Evolutionary conservation across 345 rosid species (phyloP), one percentile per base, ranked within the genome.

Genomic region (Camelina hispida): DNA sequence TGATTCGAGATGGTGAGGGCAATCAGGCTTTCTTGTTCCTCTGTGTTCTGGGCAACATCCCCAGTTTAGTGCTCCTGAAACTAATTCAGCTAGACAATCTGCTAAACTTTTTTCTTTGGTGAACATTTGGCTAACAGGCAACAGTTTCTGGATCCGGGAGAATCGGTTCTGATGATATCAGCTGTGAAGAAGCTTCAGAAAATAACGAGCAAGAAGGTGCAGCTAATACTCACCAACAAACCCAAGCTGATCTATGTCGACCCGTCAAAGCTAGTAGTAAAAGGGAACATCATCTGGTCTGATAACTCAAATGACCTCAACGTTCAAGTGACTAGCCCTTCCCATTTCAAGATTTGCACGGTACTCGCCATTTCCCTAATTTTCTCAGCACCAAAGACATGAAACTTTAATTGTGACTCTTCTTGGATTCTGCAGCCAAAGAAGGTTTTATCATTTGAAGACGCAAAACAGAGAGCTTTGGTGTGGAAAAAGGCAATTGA

Each of bases 401-500:
- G 23, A 43, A 69, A 48, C 50, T 62, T 35, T 4, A 40, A 65
- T 30, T 22, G 16, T 14, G 40, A 63, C 43, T 70, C 54, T 72
- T 30, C 38, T 58, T 72, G 43, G 50, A 28, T 55, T 17, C 20
- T 61, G 71, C 93, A 92, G 99, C 99, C 97, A 30, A 95, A 92
- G 91, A 95, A 93, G 87, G 96, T 92, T 20, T 25, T 88, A 84
- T 86, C 96, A 38, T 93, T 95, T 58, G 99, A 95, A 68, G 99
- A 96, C 66, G 60, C 91, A 3, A 96, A 96, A 78, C 98, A 89
- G 74, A 88, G 96, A 80, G 97, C 99, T 14, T 83, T 70, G 82
- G 96, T 86, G 69, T 95, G 99, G 99, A 89, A 92, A 82, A 91
- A 89, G 72, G 98, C 97, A 2, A 95, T 95, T 14, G 99, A 93